Base-by-base conservation (phyloP, 441 rosid species). In the Aquilaria agallochum region DNA sequence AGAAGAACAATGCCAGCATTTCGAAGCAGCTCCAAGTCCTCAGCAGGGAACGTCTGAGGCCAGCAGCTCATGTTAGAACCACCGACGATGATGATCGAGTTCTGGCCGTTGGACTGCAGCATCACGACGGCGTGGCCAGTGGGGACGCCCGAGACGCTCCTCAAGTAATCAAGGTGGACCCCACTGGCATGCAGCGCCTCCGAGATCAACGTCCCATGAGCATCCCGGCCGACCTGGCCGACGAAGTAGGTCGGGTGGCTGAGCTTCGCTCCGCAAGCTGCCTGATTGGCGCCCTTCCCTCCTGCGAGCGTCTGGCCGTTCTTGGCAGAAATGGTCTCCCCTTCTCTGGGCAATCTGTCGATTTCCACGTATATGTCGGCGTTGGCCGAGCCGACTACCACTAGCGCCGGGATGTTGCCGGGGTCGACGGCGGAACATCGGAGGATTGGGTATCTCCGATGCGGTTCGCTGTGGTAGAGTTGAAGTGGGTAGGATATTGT, bases 121-220 rank as follows among this genome's bases (percentile, higher is more conserved):
- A 90, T 90, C 77, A 93, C 97, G 61, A 93, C 95, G 32, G 98
- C 95, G 72, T 90, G 91, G 31, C 98, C 97, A 68, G 98, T 90
- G 2, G 97, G 97, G 61, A 72, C 82, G 53, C 71, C 84, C 48
- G 13, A 54, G 66, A 75, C 72, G 40, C 50, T 58, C 66, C 72
- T 79, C 47, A 87, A 72, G 70, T 81, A 66, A 46, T 87, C 91
- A 66, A 87, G 56, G 36, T 56, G 67, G 9, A 90, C 98, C 36
- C 96, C 96, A 66, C 83, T 79, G 33, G 59, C 68, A 48, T 59
- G 77, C 71, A 93, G 67, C 10, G 93, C 93, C 45, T 80, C 86
- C 11, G 74, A 52, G 50, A 93, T 79, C 64, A 88, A 66, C 67
- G 75, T 85, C 69, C 97, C 98, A 65, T 85, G 75, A 0, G 95